phyloP scores from a whole-genome alignment of 441 rosid species.

The Arabidopsis lyrata region DNA sequence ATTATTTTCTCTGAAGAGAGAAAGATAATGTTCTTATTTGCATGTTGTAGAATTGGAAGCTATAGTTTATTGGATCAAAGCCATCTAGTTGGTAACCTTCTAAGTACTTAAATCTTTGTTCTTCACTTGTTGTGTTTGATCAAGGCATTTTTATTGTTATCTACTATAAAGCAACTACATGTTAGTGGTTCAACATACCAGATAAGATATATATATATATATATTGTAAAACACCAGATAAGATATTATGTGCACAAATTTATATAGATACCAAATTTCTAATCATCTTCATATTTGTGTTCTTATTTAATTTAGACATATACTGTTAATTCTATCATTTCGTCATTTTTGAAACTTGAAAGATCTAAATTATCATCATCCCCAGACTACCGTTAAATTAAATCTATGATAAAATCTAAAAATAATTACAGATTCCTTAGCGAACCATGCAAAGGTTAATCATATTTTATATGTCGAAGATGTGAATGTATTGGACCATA shows the following conservation, averaged over 20 bases:
- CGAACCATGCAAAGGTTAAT: neutral
- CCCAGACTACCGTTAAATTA: neutral
- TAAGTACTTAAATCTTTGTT: constrained; percentile 10
- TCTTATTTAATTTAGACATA: neutral
- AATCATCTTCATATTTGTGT: neutral
- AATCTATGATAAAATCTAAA: neutral
- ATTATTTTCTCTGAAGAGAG: neutral
- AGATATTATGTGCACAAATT: neutral
- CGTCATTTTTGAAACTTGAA: neutral
- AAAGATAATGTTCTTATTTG: constrained; percentile 21
- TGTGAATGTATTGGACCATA: constrained; percentile 5
- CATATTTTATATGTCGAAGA: neutral
- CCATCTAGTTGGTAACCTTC: neutral
- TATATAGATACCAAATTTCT: neutral
- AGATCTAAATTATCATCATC: neutral
- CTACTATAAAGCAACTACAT: constrained; percentile 16
- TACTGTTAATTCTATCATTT: neutral
- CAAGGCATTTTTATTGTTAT: constrained; percentile 8
- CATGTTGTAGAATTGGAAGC: constrained; percentile 22
- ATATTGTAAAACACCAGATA: neutral
- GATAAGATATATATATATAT: neutral
- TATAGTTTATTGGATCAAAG: constrained; percentile 15
- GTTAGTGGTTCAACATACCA: constrained; percentile 6
- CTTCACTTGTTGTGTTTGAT: constrained; percentile 8
- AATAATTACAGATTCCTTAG: neutral